A percentile compares a stretch with the other conserved stretches of the same genome.
phyloP scores from a whole-genome alignment of 2,329 filamentous ascomycete genomes.

The Drechslerella coelobrocha region DNA sequence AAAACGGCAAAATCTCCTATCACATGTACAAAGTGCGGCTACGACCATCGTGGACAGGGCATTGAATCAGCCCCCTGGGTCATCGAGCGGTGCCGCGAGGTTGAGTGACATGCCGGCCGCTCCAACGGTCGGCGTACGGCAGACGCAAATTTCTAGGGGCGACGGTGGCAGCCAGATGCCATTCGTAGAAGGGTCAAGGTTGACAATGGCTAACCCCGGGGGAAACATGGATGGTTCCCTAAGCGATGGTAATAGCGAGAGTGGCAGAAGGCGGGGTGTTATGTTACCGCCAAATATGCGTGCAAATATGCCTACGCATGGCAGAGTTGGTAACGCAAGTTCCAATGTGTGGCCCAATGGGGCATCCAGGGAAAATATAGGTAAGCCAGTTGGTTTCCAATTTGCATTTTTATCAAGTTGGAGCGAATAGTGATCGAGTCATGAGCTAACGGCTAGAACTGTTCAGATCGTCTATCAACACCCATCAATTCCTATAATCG shows the following conservation, averaged over 20 bases:
- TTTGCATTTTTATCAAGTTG: background rate
- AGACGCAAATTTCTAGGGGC: conserved; percentile 4
- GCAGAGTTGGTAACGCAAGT: conserved; percentile 17
- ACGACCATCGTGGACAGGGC: conserved; percentile 61
- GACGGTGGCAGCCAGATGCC: background rate
- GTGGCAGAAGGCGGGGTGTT: conserved; percentile 9
- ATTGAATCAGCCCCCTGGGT: conserved; percentile 1
- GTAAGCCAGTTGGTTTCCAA: background rate
- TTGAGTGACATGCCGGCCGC: conserved; percentile 1
- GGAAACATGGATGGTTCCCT: conserved; percentile 20
- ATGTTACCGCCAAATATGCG: conserved; percentile 7
- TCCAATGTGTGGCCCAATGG: background rate
- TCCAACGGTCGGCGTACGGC: background rate
- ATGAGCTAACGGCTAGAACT: background rate
- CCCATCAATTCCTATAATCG: conserved; percentile 11
- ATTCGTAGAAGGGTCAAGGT: conserved; percentile 19
- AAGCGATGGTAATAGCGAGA: conserved; percentile 34
- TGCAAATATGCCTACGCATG: conserved; percentile 4
- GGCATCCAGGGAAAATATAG: conserved; percentile 15
- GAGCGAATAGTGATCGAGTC: background rate
- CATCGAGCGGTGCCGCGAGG: conserved; percentile 14
- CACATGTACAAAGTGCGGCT: conserved; percentile 65
- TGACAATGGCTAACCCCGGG: conserved; percentile 20
- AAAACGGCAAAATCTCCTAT: conserved; percentile 65
- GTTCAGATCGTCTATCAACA: conserved; percentile 2